Evolutionary conservation across 2,329 filamentous ascomycete genomes (phyloP), one percentile per base, ranked within the genome.

Genomic region (Hypoxylon sp.): DNA sequence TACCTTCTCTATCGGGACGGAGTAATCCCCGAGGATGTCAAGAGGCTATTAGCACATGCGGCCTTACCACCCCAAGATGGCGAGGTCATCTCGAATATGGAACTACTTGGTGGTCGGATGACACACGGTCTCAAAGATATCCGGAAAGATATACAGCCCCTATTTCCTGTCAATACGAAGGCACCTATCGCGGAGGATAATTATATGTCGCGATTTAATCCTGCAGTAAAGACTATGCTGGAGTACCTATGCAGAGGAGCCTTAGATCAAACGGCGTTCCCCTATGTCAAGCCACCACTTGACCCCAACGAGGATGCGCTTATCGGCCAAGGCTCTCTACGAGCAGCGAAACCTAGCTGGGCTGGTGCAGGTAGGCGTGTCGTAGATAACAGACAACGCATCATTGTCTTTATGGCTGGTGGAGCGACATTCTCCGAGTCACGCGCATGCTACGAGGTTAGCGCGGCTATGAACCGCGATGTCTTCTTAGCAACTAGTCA

Each of bases 281-380:
- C 93, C 1, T 94, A 91, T 69, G 89, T 91, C 64, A 91, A 92
- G 68, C 91, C 91, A 3, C 90, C 91, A 5, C 81, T 90, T 44
- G 90, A 91, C 73, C 84, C 85, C 14, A 87, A 88, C 68, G 86
- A 88, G 64, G 88, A 91, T 66, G 81, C 88, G 40, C 76, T 88
- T 49, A 83, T 85, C 5, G 84, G 87, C 27, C 87, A 92, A 72
- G 89, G 92, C 11, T 98, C 95, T 13, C 86, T 99, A 25, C 92
- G 96, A 64, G 93, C 93, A 8, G 94, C 94, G 14, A 97, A 97
- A 76, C 96, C 95, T 1, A 97, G 95, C 46, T 99, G 96, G 96
- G 96, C 96, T 1, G 93, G 93, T 59, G 91, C 92, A 8, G 90
- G 94, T 48, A 87, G 91, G 50, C 88, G 90, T 30, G 90, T 84